Percentiles rank a stretch among this genome's conserved stretches.
phyloP scores from a whole-genome alignment of 768 basidiomycete genomes.

The Leccinum variicolor region DNA sequence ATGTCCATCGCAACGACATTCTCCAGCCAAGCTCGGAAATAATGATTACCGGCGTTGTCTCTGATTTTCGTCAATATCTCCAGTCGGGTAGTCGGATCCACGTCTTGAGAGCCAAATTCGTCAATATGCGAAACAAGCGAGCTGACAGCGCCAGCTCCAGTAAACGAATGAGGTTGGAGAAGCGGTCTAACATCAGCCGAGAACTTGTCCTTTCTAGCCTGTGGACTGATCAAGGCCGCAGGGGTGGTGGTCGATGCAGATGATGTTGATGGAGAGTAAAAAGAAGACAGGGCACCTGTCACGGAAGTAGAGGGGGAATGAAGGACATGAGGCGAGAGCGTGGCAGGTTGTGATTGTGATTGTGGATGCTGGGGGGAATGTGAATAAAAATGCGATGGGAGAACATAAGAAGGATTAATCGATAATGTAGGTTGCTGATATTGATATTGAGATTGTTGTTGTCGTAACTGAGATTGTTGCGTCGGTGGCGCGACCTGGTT shows the following conservation, averaged over 20 bases:
- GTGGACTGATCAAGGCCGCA: conserved; percentile 36
- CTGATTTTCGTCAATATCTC: conserved; percentile 80
- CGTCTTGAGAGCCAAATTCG: conserved; percentile 59
- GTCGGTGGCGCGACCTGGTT: conserved; percentile 37
- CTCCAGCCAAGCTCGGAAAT: conserved; percentile 84
- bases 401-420: conserved; percentile 41
- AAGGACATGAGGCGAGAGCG: conserved; percentile 67
- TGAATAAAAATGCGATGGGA: conserved; percentile 37
- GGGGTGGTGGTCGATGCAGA: conserved; percentile 27
- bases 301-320: conserved; percentile 50
- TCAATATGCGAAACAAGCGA: conserved; percentile 57
- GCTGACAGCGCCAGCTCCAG: conserved; percentile 65
- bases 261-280: conserved; percentile 35
- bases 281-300: conserved; percentile 34
- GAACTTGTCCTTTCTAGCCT: conserved; percentile 57
- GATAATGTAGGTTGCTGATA: conserved; percentile 40
- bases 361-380: conserved; percentile 30
- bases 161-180: conserved; percentile 57
- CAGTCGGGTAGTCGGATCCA: conserved; percentile 60
- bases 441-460: conserved; percentile 36
- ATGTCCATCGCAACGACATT: conserved; percentile 73
- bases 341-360: conserved; percentile 46
- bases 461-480: conserved; percentile 34
- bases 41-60: conserved; percentile 82
- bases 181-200: conserved; percentile 50